A percentile compares a stretch with the other conserved stretches of the same genome.
Evolutionary conservation across 164 flowering plant genomes (phyloP).

Genomic region (Akebia trifoliata): DNA sequence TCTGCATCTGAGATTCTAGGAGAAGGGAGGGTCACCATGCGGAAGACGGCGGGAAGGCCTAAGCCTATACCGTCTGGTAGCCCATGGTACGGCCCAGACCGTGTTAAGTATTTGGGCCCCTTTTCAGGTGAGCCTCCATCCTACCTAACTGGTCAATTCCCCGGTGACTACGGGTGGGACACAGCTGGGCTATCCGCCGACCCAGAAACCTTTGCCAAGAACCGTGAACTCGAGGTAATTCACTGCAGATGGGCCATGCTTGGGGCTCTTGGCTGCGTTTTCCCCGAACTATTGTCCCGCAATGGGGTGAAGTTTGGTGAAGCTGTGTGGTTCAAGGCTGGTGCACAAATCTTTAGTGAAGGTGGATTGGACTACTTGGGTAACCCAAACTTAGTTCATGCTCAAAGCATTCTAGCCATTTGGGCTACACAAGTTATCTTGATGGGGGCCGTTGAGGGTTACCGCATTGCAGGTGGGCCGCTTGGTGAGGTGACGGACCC

Average conservation of each 20-base stretch:
- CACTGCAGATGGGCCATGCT: conserved; percentile 51
- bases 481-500: conserved; percentile 40
- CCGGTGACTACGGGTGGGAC: conserved; percentile 60
- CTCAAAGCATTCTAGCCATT: conserved; percentile 42
- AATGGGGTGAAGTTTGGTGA: conserved; percentile 46
- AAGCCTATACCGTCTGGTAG: conserved; percentile 25
- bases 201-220: conserved; percentile 51
- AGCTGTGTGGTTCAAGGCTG: conserved; percentile 53
- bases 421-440: conserved; percentile 31
- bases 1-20: conserved; percentile 23
- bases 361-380: conserved; percentile 46
- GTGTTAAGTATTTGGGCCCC: conserved; percentile 46
- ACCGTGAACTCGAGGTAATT: conserved; percentile 46
- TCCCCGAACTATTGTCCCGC: conserved; percentile 37
- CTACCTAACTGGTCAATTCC: conserved; percentile 50
- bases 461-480: conserved; percentile 36
- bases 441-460: conserved; percentile 33
- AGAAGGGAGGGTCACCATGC: conserved; percentile 35
- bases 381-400: conserved; percentile 42
- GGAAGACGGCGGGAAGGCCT: conserved; percentile 26
- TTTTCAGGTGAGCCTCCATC: conserved; percentile 44
- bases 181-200: conserved; percentile 49
- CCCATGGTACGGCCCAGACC: conserved; percentile 44
- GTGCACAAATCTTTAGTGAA: conserved; percentile 42
- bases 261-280: conserved; percentile 43